phyloP scores from a whole-genome alignment of 805 yeast genomes.

The Nakazawaea siamensis region DNA sequence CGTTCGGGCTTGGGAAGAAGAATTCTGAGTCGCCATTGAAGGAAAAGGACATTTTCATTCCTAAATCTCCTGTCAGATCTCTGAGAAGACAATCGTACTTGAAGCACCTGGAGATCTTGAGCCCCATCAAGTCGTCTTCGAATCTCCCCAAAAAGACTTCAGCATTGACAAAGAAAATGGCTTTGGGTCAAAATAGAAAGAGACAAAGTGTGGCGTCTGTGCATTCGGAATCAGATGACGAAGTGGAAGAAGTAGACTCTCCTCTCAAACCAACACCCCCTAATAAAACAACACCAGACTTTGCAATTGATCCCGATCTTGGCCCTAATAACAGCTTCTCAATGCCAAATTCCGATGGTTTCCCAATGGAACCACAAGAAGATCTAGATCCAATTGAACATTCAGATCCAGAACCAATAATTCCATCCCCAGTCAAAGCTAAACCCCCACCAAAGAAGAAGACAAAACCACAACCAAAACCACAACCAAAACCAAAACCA shows the following conservation, averaged over 20 bases:
- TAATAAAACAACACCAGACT: no score
- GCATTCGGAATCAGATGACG: neutral
- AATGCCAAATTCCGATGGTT: no score
- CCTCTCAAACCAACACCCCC: no score
- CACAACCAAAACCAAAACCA: constrained; percentile 2
- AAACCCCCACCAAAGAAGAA: neutral
- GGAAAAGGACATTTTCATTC: constrained; percentile 6
- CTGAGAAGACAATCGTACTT: neutral
- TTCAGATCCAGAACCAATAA: no score
- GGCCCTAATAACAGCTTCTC: no score
- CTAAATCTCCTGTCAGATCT: constrained; percentile 7
- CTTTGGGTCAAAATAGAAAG: constrained; percentile 17
- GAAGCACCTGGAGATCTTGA: constrained; percentile 10
- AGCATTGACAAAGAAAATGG: constrained; percentile 25
- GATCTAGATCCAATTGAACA: no score
- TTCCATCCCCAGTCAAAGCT: no score
- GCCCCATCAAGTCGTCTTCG: constrained; percentile 12
- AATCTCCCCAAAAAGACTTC: constrained; percentile 11
- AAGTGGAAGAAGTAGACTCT: constrained; percentile 11
- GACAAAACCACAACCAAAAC: neutral
- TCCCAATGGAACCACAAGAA: no score
- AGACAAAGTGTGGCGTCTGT: neutral
- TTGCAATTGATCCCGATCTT: no score
- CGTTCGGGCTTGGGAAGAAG: neutral
- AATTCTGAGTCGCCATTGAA: neutral